These are phyloP conservation scores for Cladosporium austrohemisphaericum DNA, from an alignment of 2,329 filamentous ascomycete species.

Conservation along the genomic window DNA sequence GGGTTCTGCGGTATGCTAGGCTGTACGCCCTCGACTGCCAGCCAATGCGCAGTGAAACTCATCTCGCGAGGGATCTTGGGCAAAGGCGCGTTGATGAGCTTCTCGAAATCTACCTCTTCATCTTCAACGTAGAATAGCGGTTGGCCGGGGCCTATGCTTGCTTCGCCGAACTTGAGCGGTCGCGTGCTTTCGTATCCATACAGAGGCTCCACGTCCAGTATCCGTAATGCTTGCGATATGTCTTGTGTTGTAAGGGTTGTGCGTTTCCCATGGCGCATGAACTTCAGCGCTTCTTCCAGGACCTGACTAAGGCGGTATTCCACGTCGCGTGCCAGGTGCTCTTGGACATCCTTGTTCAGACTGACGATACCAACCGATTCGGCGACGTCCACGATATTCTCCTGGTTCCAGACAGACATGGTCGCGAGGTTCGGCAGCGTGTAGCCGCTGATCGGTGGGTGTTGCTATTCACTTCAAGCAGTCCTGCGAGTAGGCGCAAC, in stretches of 20 bases:
- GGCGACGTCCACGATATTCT: slow-evolving; percentile 92
- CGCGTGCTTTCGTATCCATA: slow-evolving; percentile 94
- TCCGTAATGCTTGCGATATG: slow-evolving; percentile 76
- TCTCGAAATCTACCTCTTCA: slow-evolving; percentile 98
- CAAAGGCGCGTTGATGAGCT: slow-evolving; percentile 92
- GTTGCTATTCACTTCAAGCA: background rate
- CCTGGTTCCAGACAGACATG: slow-evolving; percentile 86
- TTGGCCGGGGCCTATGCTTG: slow-evolving; percentile 87
- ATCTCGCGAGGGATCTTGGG: slow-evolving; percentile 93
- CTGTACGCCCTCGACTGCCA: slow-evolving; percentile 95
- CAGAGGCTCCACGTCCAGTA: slow-evolving; percentile 88
- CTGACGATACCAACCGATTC: slow-evolving; percentile 87
- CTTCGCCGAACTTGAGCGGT: slow-evolving; percentile 86
- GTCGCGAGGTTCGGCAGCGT: background rate
- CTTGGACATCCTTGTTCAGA: slow-evolving; percentile 79
- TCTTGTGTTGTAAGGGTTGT: slow-evolving; percentile 87
- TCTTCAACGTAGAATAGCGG: slow-evolving; percentile 97
- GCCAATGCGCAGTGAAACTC: slow-evolving; percentile 93
- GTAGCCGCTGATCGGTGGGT: background rate
- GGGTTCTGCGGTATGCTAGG: slow-evolving; percentile 96
- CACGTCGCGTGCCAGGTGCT: slow-evolving; percentile 85
- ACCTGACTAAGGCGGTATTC: slow-evolving; percentile 94
- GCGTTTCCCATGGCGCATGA: slow-evolving; percentile 87
- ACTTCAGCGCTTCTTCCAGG: slow-evolving; percentile 87
- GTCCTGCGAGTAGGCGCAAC: slow-evolving; percentile 4